Base-by-base conservation (phyloP, 768 basidiomycete genomes). In the Tulasnella sp. region DNA sequence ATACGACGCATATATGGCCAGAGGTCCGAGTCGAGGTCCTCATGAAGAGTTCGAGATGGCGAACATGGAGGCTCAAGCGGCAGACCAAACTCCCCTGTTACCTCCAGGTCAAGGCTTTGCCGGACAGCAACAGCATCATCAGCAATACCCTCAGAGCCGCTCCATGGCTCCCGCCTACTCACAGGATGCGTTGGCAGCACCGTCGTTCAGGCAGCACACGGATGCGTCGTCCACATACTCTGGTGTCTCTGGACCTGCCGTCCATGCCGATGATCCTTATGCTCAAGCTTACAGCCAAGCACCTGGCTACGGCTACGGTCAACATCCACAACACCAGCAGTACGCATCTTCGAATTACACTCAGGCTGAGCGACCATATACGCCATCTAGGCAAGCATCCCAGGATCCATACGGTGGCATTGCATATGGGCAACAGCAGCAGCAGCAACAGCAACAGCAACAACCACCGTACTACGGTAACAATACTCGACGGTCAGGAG, bases 1-100 rank as follows among this genome's bases (percentile, higher is more conserved):
- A 19, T 75, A 70, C 58, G 74, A 75, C 38, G 42, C 67, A 14
- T 78, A 78, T 40, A 70, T 78, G 74, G 42, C 64, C 1, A 17
- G 42, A 6, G 77, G 77, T 15, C 77, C 77, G 0, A 69, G 42
- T 14, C 42, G 70, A 39, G 73, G 42, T 25, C 9, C 25, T 37
- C 31, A 37, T 2, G 73, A 74, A 17, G 73, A 74, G 54, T 74
- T 74, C 49, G 73, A 74, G 52, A 37, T 74, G 45, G 42, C 73
- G 36, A 64, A 52, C 38, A 74, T 74, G 29, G 22, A 74, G 2
- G 45, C 11, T 15, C 45, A 58, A 37, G 29, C 29, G 25, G 49
- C 45, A 31, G 73, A 74, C 54, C 29, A 38, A 37, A 74, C 73
- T 17, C 73, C 73, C 36, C 73, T 74, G 1, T 17, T 74, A 36